Conservation (phyloP, 495 filamentous ascomycete genomes). For the Penicillium verhagenii region DNA sequence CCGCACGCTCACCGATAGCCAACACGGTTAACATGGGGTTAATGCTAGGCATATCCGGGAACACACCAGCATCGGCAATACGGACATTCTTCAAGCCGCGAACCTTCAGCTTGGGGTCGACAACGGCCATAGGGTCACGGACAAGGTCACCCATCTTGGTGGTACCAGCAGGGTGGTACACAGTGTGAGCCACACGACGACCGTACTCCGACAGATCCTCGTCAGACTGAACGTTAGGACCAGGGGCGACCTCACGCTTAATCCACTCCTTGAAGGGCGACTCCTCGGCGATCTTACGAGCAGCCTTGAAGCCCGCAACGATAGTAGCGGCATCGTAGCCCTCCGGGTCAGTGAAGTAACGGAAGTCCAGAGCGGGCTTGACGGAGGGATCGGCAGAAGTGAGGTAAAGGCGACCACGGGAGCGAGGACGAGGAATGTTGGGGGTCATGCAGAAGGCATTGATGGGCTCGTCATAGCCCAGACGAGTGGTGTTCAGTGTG, state of each 20-base stretch:
- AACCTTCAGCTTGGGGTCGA: conserved; percentile 57
- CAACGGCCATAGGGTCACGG: conserved; percentile 63
- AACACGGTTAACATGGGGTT: conserved; percentile 70
- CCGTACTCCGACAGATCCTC: conserved; percentile 74
- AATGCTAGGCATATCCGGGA: conserved; percentile 64
- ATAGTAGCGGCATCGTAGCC: conserved; percentile 81
- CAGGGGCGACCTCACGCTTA: conserved; percentile 75
- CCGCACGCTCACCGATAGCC: conserved; percentile 61
- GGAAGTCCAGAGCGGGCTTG: conserved; percentile 82
- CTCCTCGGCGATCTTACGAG: conserved; percentile 67
- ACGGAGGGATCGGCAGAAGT: conserved; percentile 66
- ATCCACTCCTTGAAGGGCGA: conserved; percentile 77
- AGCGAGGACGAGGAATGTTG: conserved; percentile 81
- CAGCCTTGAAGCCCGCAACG: conserved; percentile 72
- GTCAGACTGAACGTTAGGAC: conserved; percentile 64
- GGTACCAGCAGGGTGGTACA: conserved; percentile 83
- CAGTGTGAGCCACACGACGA: conserved; percentile 72
- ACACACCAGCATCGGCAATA: conserved; percentile 67
- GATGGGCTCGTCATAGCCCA: conserved; percentile 70
- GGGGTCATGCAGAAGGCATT: conserved; percentile 91
- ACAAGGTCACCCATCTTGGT: conserved; percentile 78
- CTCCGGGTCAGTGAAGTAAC: conserved; percentile 82
- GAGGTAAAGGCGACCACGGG: conserved; percentile 68
- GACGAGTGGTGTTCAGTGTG: conserved; percentile 65
- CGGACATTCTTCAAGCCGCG: conserved; percentile 57